Evolutionary conservation across 108 stramenopile genomes (phyloP).

Genomic region (Aureococcus anophagefferens): DNA sequence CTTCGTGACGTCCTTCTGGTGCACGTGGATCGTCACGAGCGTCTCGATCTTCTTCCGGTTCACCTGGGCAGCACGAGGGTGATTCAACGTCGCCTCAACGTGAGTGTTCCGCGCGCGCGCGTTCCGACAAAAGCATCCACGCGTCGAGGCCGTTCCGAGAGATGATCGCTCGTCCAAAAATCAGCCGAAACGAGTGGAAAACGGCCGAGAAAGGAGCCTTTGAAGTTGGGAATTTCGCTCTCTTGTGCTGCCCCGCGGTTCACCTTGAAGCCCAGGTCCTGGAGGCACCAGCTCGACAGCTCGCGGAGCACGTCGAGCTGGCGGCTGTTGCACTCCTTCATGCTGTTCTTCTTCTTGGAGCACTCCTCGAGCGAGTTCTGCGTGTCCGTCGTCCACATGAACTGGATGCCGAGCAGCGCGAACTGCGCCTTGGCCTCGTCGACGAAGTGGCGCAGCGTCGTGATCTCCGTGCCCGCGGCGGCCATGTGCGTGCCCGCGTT

Average conservation of each 20-base stretch:
- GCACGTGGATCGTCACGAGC: conserved; percentile 80
- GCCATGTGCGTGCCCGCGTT: conserved; percentile 53
- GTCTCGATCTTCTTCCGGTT: conserved; percentile 82
- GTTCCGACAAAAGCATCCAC: no score
- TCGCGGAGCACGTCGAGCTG: conserved; percentile 58
- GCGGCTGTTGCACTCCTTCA: conserved; percentile 66
- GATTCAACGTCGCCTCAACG: no score
- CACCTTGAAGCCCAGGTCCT: conserved; percentile 67
- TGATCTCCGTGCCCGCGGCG: conserved; percentile 48
- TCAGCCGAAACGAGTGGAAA: no score
- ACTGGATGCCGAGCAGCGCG: conserved; percentile 73
- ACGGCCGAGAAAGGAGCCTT: no score
- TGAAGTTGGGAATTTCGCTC: no score
- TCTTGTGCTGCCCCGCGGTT: no score
- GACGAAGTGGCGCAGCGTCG: conserved; percentile 63
- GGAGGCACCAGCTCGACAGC: conserved; percentile 76
- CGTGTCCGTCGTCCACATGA: conserved; percentile 73
- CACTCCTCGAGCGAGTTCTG: conserved; percentile 69
- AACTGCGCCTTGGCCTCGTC: conserved; percentile 71
- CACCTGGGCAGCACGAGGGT: no score
- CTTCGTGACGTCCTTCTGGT: conserved; percentile 73
- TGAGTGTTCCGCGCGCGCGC: no score
- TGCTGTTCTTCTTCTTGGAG: conserved; percentile 60
- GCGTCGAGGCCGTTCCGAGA: no score
- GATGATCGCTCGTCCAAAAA: no score